Conservation (phyloP, 2,329 filamentous ascomycete species). For the Colletotrichum cereale region DNA sequence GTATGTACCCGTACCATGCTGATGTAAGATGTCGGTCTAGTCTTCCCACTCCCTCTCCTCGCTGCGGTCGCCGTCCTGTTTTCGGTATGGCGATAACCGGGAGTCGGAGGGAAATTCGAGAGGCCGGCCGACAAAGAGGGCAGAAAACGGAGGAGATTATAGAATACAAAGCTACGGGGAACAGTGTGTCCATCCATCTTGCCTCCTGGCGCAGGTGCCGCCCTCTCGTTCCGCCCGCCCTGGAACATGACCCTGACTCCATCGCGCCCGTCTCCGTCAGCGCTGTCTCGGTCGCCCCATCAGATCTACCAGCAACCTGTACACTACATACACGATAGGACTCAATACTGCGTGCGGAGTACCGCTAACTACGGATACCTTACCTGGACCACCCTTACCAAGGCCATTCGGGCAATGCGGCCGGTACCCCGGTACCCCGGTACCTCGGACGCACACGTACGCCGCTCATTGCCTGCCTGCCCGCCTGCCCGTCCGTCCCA, state of each 20-base stretch:
- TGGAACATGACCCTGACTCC: conserved; percentile 27
- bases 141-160: not conserved
- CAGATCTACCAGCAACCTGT: conserved; percentile 22
- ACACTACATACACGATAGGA: not conserved
- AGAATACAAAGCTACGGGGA: not conserved
- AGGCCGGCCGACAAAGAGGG: not conserved
- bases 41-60: not conserved
- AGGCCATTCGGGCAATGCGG: not conserved
- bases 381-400: not conserved
- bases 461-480: conserved; percentile 25
- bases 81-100: not conserved
- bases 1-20: not conserved
- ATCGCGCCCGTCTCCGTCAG: conserved; percentile 25
- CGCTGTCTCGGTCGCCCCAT: conserved; percentile 32
- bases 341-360: not conserved
- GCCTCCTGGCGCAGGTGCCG: not conserved
- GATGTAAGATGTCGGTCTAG: not conserved
- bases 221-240: conserved; percentile 28
- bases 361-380: not conserved
- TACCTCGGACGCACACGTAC: conserved; percentile 31
- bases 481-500: conserved; percentile 5
- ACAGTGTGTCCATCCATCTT: not conserved
- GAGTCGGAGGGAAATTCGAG: not conserved
- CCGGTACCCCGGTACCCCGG: conserved; percentile 7
- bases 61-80: no score